Base-by-base conservation (phyloP, 768 basidiomycete genomes). In the Lepiota subincarnata region DNA sequence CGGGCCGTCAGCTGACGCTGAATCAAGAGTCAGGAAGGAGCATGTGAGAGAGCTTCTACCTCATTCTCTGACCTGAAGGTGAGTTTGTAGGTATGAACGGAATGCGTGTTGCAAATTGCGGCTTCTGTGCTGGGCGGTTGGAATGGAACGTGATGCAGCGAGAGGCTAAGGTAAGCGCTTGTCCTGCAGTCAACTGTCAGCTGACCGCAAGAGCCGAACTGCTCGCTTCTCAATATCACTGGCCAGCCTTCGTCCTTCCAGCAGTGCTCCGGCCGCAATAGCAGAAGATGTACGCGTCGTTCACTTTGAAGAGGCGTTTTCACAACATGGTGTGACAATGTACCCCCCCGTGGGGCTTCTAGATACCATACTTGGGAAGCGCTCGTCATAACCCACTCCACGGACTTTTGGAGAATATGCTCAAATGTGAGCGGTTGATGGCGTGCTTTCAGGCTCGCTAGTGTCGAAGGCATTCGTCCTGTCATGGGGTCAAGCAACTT, bases 291-390 rank as follows among this genome's bases (percentile, higher is more conserved):
- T 31, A 31, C 24, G 31, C 4, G 31, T 31, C 7, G 3, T 31
- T 31, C 31, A 31, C 31, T 31, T 7, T 3, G 8, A 8, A 31
- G 7, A 31, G 31, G 7, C 10, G 31, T 11, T 31, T n/a, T 31
- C 31, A 31, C 31, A n/a, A 14, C 7, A 8, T 52, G 50, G 22
- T n/a, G 50, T 44, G 50, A 43, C 31, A 11, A 31, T 38, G 14
- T 4, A 26, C 11, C 10, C 14, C 11, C 14, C 18, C 19, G 19
- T 43, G 50, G 50, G 35, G 50, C 13, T 24, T 44, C 35, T 36
- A 34, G 22, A 36, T 52, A 8, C 31, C 31, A 52, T 37, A 52
- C 50, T 52, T 44, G 20, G 31, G 42, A 52, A 50, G 3, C 22
- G 36, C n/a, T 24, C 14, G 42, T 52, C 40, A 14, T 35, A 34